These are phyloP conservation scores for Primulina tabacum DNA, from an alignment of 257 asterid genomes.

Conservation along the genomic window DNA sequence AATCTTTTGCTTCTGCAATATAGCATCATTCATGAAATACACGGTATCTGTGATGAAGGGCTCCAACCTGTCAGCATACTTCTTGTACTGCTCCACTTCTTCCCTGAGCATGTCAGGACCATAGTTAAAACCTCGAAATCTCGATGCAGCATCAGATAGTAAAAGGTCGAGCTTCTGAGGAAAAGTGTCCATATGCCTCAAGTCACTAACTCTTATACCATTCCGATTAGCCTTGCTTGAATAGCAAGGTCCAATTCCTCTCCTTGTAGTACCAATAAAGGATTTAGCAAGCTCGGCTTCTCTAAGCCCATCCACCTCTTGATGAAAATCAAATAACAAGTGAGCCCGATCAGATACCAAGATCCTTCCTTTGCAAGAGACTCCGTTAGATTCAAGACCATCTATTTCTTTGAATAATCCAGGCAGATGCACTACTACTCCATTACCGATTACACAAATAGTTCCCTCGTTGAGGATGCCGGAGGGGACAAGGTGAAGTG, in stretches of 20 bases:
- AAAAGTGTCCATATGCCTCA: constrained; percentile 96
- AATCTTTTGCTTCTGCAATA: constrained; percentile 58
- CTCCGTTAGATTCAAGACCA: constrained; percentile 79
- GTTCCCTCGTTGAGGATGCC: constrained; percentile 73
- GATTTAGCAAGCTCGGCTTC: constrained; percentile 92
- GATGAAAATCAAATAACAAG: constrained; percentile 87
- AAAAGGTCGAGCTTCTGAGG: constrained; percentile 84
- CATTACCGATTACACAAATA: constrained; percentile 73
- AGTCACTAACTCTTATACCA: constrained; percentile 86
- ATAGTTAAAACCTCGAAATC: constrained; percentile 70
- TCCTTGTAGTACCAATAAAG: constrained; percentile 88
- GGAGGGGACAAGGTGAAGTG: constrained; percentile 94
- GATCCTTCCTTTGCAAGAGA: constrained; percentile 80
- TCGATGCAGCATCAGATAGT: constrained; percentile 79
- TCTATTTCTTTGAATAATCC: constrained; percentile 83
- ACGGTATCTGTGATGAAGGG: constrained; percentile 86
- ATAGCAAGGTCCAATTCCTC: constrained; percentile 96
- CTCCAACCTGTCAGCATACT: constrained; percentile 82
- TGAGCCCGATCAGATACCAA: constrained; percentile 94
- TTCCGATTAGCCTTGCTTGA: constrained; percentile 93
- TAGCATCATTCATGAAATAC: constrained; percentile 75
- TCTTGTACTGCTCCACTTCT: constrained; percentile 78
- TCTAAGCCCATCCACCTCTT: constrained; percentile 76
- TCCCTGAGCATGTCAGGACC: constrained; percentile 78
- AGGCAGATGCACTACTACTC: constrained; percentile 91